Base-by-base conservation (phyloP, 495 filamentous ascomycete genomes). In the Lepraria neglecta region DNA sequence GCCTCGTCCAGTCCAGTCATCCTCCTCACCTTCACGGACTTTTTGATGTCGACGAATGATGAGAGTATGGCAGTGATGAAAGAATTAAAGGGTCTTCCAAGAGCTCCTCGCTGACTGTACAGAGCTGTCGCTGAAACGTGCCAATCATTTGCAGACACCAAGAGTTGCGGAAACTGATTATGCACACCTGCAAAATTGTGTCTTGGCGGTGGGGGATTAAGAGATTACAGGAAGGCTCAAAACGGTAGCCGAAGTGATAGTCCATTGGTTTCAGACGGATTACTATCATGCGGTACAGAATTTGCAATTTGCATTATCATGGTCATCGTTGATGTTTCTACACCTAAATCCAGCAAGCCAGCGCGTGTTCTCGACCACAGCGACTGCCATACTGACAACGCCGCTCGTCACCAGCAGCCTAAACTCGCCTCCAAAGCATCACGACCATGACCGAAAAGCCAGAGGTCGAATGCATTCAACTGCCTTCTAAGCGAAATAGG, bases 101-200 rank as follows among this genome's bases (percentile, higher is more conserved):
- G 9, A 33, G 17, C n/a, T 30, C 27, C 51, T 19, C 31, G 31
- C 51, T 54, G 51, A 54, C 31, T 54, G 14, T 35, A 28, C 17
- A 21, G 51, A 24, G 9, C 6, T 10, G 31, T 21, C 31, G 19
- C 1, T 11, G 51, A 12, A 54, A 38, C 31, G 35, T 54, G 28
- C 51, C 51, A 54, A 54, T 54, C 51, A 54, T 38, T 28, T 54
- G 5, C 15, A 54, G n/a, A 38, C 35, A 10, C 35, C 35, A 38
- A 4, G 51, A n/a, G 31, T 51, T 31, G 48, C 51, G 51, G 51
- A 33, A 35, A 35, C 51, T 54, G 51, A 54, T 54, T 54, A 54
- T 54, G 51, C 51, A 54, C 30, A 11, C 30, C 54, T 43, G 35
- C 38, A 57, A 45, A 57, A 19, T 48, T 28, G 33, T 35, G 38